Conservation (phyloP, 2,329 filamentous ascomycete species). For the Tricladium varicosporioides region DNA sequence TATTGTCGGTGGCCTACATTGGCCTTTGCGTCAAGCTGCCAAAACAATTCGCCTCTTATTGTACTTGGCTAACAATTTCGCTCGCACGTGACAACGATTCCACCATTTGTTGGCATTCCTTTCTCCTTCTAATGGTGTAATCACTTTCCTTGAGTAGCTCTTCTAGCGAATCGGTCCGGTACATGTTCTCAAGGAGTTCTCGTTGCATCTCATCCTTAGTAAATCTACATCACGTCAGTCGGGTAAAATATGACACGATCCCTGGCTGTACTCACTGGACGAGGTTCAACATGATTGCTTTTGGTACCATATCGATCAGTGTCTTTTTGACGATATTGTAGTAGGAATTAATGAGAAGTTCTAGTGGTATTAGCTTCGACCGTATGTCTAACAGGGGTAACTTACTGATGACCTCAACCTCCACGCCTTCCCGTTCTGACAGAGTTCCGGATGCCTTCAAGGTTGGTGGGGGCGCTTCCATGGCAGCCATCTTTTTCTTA, state of each 20-base stretch:
- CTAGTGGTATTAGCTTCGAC: constrained; percentile 43
- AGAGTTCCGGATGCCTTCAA: constrained; percentile 93
- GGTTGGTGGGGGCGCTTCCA: constrained; percentile 90
- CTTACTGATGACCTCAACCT: constrained; percentile 97
- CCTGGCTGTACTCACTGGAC: constrained; percentile 69
- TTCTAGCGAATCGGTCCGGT: constrained; percentile 84
- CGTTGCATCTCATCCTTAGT: constrained; percentile 99
- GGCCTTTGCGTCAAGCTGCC: constrained; percentile 12
- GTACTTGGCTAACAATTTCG: constrained; percentile 87
- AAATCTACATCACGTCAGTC: constrained; percentile 52
- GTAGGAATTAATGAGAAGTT: constrained; percentile 94
- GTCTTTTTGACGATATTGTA: constrained; percentile 98
- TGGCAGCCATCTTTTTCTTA: constrained; percentile 99
- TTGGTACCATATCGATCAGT: constrained; percentile 99
- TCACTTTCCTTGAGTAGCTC: constrained; percentile 97
- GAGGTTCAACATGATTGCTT: constrained; percentile 96
- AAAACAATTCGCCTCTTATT: constrained; percentile 27
- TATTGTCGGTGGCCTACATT: constrained; percentile 10
- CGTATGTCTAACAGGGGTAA: constrained; percentile 25
- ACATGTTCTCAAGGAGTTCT: constrained; percentile 96
- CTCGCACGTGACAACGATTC: constrained; percentile 85
- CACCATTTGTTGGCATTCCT: constrained; percentile 99
- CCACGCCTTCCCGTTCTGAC: constrained; percentile 89
- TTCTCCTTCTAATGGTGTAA: constrained; percentile 89
- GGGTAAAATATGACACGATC: not conserved